A percentile compares a stretch with the other conserved stretches of the same genome.
These are phyloP conservation scores for Teunomyces funiuensis DNA, from an alignment of 805 yeast genomes.

Conservation along the genomic window DNA sequence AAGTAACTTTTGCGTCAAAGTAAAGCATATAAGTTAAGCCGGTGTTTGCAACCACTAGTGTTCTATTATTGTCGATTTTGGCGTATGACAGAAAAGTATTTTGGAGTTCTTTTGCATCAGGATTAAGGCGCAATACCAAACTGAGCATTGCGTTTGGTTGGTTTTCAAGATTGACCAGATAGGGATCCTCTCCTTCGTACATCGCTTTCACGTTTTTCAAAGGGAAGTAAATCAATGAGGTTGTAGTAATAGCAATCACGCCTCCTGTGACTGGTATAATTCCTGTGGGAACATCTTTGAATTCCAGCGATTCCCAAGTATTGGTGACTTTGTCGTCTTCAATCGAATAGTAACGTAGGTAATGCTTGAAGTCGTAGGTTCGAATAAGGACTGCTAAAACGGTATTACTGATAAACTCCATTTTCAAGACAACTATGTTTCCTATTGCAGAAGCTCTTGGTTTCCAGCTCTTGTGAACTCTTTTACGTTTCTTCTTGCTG, in stretches of 20 bases:
- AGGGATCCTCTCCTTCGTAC: slow-evolving; percentile 20
- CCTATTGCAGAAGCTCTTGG: slow-evolving; percentile 17
- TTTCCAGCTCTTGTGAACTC: slow-evolving; percentile 5
- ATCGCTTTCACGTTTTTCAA: slow-evolving; percentile 13
- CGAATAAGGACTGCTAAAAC: slow-evolving; percentile 32
- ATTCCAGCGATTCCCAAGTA: slow-evolving; percentile 25
- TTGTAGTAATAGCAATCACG: slow-evolving; percentile 18
- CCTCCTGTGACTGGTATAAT: slow-evolving; percentile 20
- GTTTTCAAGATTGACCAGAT: background rate
- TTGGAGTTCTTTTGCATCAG: background rate
- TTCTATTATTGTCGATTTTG: slow-evolving; percentile 28
- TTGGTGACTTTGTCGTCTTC: slow-evolving; percentile 11
- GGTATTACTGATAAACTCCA: slow-evolving; percentile 12
- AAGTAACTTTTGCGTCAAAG: slow-evolving; percentile 10
- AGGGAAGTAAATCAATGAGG: slow-evolving; percentile 10
- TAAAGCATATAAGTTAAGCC: slow-evolving; percentile 30
- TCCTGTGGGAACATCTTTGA: slow-evolving; percentile 30
- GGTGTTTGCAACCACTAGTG: slow-evolving; percentile 25
- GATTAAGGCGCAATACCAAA: background rate
- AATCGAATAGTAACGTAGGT: slow-evolving; percentile 30
- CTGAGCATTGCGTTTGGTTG: slow-evolving; percentile 3
- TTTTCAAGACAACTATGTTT: slow-evolving; percentile 16
- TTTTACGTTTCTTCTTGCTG: slow-evolving; percentile 6
- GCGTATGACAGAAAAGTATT: slow-evolving; percentile 11
- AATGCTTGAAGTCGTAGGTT: slow-evolving; percentile 32